Evolutionary conservation across 495 filamentous ascomycete species (phyloP).

Genomic region (Neurospora sp.): DNA sequence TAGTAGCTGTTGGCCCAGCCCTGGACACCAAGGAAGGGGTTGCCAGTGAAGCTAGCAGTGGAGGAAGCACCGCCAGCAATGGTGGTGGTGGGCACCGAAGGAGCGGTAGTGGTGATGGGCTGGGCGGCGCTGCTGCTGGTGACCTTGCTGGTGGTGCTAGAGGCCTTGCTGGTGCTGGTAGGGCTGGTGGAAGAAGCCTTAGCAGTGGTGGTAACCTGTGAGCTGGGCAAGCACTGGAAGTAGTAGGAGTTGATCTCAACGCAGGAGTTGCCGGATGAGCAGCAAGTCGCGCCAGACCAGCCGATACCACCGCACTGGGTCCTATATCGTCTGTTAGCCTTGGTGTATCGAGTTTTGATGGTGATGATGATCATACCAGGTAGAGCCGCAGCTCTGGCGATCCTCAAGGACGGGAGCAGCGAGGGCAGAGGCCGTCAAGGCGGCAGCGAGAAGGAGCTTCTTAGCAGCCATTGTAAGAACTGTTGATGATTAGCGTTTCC

Average conservation of each 20-base stretch:
- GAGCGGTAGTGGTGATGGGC: not conserved
- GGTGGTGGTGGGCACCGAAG: slow-evolving; percentile 4
- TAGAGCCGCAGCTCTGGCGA: slow-evolving; percentile 25
- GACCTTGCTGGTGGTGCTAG: not conserved
- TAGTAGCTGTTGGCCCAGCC: slow-evolving; percentile 51
- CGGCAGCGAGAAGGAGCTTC: slow-evolving; percentile 20
- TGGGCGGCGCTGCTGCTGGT: not conserved
- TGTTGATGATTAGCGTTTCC: not conserved
- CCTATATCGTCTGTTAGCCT: slow-evolving; percentile 13
- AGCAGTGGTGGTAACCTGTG: slow-evolving; percentile 13
- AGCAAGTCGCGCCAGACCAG: slow-evolving; percentile 40
- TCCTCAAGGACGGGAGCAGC: slow-evolving; percentile 33
- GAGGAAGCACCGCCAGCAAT: slow-evolving; percentile 7
- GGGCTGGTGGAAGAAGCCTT: slow-evolving; percentile 4
- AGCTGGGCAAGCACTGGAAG: slow-evolving; percentile 35
- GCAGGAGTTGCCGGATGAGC: slow-evolving; percentile 34
- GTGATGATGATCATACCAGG: slow-evolving; percentile 19
- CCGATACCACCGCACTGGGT: slow-evolving; percentile 41
- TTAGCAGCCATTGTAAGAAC: slow-evolving; percentile 17
- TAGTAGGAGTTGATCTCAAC: slow-evolving; percentile 36
- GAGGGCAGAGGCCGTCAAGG: slow-evolving; percentile 25
- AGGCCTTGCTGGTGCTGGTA: slow-evolving; percentile 6
- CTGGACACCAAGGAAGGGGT: slow-evolving; percentile 45
- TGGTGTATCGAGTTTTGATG: not conserved
- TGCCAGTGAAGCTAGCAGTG: slow-evolving; percentile 32